These are phyloP conservation scores for Linnemannia elongata DNA, from an alignment of 192 early-diverging fungal genomes.

Conservation along the genomic window DNA sequence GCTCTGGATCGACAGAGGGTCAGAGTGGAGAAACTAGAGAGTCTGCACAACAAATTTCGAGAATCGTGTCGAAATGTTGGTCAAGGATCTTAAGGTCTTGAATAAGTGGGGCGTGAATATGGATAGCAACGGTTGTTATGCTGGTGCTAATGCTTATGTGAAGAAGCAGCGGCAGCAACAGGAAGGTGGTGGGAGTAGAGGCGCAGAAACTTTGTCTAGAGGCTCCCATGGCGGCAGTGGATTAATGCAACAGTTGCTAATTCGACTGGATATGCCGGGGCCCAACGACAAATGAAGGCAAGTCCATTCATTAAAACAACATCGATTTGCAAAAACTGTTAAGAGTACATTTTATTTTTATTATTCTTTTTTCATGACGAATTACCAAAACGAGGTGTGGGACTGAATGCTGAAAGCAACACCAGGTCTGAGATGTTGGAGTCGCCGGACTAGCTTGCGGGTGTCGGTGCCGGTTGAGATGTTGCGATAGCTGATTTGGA, in stretches of 20 bases:
- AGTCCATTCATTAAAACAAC: neutral
- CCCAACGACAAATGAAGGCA: slow-evolving; percentile 16
- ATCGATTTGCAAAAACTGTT: too few relatives aligned
- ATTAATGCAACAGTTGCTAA: slow-evolving; percentile 58
- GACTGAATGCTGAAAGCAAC: too few relatives aligned
- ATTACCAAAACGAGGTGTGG: too few relatives aligned
- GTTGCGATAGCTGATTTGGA: too few relatives aligned
- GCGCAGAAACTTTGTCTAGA: too few relatives aligned
- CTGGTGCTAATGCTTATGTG: neutral
- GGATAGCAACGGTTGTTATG: slow-evolving; percentile 8
- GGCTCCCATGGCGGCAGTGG: slow-evolving; percentile 15
- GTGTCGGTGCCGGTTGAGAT: too few relatives aligned
- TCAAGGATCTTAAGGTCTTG: slow-evolving; percentile 53
- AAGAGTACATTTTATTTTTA: neutral
- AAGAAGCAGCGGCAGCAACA: neutral
- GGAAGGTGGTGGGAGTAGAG: neutral
- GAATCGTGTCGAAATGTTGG: slow-evolving; percentile 47
- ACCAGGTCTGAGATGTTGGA: too few relatives aligned
- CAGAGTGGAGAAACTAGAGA: slow-evolving; percentile 24
- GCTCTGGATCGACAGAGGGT: neutral
- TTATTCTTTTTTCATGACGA: too few relatives aligned
- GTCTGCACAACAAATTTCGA: slow-evolving; percentile 55
- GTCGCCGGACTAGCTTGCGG: too few relatives aligned
- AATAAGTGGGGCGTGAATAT: slow-evolving; percentile 55
- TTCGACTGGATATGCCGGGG: slow-evolving; percentile 52